Base-by-base conservation (phyloP, 306 rosid genomes). In the Vigna reflexopilosa region DNA sequence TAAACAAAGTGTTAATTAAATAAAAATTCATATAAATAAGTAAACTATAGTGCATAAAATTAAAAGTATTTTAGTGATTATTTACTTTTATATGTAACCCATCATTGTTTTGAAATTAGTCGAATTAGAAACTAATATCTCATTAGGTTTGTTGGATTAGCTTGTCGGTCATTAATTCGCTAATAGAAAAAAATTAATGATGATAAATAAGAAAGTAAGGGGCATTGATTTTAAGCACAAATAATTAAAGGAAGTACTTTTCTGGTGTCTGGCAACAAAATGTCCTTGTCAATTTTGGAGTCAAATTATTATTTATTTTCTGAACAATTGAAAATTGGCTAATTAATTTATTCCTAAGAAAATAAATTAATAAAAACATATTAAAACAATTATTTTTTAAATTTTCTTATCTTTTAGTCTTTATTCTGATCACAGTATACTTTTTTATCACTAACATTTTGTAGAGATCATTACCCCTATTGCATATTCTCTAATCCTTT, bases 131-230 rank as follows among this genome's bases (percentile, higher is more conserved):
- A 45, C 50, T 51, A 52, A 11, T 32, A 42, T 42, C 47, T 30
- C 8, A 19, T 12, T 73, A 22, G 24, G 3, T 6, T 71, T 68
- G 6, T 30, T 56, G 57, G 56, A 38, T 42, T 72, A 67, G 57
- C 65, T 40, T 80, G 70, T 64, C 70, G 74, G 3, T 80, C 68
- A 72, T 42, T 57, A 20, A 20, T 44, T 11, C 17, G 45, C 3
- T 16, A 15, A 50, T 45, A 40, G 20, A n/a, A 16, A 55, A 52
- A 54, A 47, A 51, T 54, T 40, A 19, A 75, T 68, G 58, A 81
- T 75, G 77, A 68, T 52, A n/a, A 75, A 28, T 24, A 49, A 81
- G 80, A 81, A 81, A 75, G 72, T 55, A 15, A 64, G 24, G 50
- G 70, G 4, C 69, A 49, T 48, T 75, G 48, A 58, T 73, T 67